phyloP scores from a whole-genome alignment of 1,284 basidiomycete species.

The Fomitopsis pinicola region DNA sequence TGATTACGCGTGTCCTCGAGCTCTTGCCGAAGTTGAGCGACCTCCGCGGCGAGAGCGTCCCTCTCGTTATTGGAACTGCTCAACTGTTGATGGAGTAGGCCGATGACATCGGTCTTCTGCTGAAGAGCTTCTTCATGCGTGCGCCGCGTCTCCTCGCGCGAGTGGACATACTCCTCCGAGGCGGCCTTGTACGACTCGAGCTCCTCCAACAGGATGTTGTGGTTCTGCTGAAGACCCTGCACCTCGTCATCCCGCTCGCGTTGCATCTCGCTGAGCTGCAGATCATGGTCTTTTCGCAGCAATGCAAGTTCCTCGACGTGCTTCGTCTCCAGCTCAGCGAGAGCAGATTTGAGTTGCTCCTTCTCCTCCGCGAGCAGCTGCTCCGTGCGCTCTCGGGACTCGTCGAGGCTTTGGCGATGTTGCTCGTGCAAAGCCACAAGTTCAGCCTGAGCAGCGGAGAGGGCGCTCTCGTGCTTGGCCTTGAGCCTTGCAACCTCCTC shows the following conservation, averaged over 20 bases:
- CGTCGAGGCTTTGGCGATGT: slow-evolving; percentile 39
- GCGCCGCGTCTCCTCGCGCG: slow-evolving; percentile 47
- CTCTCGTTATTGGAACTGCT: slow-evolving; percentile 43
- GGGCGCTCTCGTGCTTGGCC: slow-evolving; percentile 41
- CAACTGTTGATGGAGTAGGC: slow-evolving; percentile 46
- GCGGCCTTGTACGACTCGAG: slow-evolving; percentile 59
- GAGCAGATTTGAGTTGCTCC: slow-evolving; percentile 31
- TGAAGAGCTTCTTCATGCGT: slow-evolving; percentile 47
- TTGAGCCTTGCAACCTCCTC: slow-evolving; percentile 38
- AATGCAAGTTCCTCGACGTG: slow-evolving; percentile 35
- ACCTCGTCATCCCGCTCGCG: slow-evolving; percentile 37
- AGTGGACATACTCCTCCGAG: slow-evolving; percentile 47
- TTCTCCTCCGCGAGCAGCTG: slow-evolving; percentile 32
- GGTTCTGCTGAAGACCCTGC: slow-evolving; percentile 43
- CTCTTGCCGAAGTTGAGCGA: slow-evolving; percentile 54
- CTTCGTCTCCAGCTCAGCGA: slow-evolving; percentile 36
- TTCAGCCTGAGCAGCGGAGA: slow-evolving; percentile 39
- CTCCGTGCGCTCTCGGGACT: slow-evolving; percentile 34
- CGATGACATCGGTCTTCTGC: slow-evolving; percentile 46
- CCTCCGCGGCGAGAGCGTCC: slow-evolving; percentile 47
- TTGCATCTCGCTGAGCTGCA: slow-evolving; percentile 54
- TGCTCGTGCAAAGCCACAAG: slow-evolving; percentile 43
- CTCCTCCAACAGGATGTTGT: slow-evolving; percentile 54
- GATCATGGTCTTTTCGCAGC: slow-evolving; percentile 48
- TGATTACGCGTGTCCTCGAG: slow-evolving; percentile 53